phyloP scores from a whole-genome alignment of 345 rosid genomes.

The thale cress (Arabidopsis thaliana) region DNA sequence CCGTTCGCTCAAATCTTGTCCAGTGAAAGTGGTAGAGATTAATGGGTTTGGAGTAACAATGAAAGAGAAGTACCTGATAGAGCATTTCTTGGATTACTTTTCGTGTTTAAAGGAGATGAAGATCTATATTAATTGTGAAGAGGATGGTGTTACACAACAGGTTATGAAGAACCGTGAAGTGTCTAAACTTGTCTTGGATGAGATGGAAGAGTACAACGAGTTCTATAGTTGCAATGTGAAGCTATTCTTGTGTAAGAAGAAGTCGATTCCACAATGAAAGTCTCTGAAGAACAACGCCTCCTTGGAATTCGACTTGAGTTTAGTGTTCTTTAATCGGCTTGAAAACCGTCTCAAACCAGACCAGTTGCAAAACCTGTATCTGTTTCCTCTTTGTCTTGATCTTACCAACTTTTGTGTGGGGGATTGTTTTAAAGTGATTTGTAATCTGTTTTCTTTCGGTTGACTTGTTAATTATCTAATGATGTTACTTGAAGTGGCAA shows the following conservation, averaged over 20 bases:
- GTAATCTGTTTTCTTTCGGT: not conserved
- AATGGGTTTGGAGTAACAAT: slow-evolving; percentile 23
- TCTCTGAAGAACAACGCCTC: not conserved
- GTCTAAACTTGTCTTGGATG: not conserved
- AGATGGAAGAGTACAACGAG: slow-evolving; percentile 24
- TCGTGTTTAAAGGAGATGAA: slow-evolving; percentile 23
- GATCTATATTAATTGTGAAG: not conserved
- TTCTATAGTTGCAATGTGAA: slow-evolving; percentile 20
- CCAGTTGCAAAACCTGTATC: not conserved
- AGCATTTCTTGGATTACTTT: slow-evolving; percentile 37
- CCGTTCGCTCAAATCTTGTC: slow-evolving; percentile 23
- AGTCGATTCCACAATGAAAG: not conserved
- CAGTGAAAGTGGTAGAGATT: slow-evolving; percentile 19
- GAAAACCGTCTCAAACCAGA: not conserved
- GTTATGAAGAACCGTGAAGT: not conserved
- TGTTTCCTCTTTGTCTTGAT: not conserved
- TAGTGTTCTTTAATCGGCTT: not conserved
- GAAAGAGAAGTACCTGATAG: slow-evolving; percentile 32
- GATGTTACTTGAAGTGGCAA: not conserved
- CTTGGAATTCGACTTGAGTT: slow-evolving; percentile 22
- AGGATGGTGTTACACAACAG: not conserved
- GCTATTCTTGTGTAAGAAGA: not conserved
- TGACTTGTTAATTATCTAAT: too few relatives aligned
- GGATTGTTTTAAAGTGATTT: not conserved
- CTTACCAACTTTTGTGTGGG: not conserved